Evolutionary conservation across 73 alveolate genomes (phyloP).

Genomic region (Tetrahymena elliotti): DNA sequence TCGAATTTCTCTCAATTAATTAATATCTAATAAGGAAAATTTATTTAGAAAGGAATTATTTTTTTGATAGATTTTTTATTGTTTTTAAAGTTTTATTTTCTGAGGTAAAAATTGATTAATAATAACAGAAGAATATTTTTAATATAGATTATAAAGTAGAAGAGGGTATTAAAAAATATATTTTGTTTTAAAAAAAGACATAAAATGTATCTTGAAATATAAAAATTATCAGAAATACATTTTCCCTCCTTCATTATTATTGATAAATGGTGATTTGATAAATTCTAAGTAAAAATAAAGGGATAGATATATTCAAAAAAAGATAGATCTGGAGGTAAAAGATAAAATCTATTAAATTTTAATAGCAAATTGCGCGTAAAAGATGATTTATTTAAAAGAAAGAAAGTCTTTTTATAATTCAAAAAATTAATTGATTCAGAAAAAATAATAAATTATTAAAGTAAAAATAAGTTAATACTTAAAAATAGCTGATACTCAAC

Average conservation of each 20-base stretch:
- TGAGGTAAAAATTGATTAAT: too few relatives aligned
- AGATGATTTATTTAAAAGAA: background rate
- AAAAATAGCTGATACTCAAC: background rate
- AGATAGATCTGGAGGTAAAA: background rate
- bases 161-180: background rate
- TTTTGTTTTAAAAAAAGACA: background rate
- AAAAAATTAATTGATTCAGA: background rate
- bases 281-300: background rate
- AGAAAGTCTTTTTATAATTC: background rate
- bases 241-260: background rate
- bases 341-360: background rate
- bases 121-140: too few relatives aligned
- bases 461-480: background rate
- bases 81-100: too few relatives aligned
- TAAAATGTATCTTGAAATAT: background rate
- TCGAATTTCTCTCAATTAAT: too few relatives aligned
- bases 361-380: background rate
- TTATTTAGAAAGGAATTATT: too few relatives aligned
- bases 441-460: background rate
- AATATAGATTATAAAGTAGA: background rate
- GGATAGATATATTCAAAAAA: background rate
- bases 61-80: too few relatives aligned
- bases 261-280: background rate
- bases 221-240: background rate
- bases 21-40: too few relatives aligned